A percentile compares a stretch with the other conserved stretches of the same genome.
These are phyloP conservation scores for Dothistroma pini DNA, from an alignment of 2,329 filamentous ascomycete genomes.

Conservation along the genomic window DNA sequence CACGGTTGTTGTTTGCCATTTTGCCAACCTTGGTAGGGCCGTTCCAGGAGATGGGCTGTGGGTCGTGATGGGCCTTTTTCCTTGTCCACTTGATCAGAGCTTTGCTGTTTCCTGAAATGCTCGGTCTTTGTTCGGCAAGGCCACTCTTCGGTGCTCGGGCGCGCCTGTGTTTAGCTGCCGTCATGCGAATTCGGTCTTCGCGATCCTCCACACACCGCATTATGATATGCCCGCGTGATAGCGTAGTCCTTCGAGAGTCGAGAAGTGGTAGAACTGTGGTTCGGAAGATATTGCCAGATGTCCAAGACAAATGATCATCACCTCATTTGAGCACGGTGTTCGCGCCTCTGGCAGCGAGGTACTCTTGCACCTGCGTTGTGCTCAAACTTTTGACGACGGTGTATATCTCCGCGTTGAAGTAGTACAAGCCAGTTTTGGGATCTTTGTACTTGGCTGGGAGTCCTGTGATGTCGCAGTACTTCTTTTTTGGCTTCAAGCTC, in stretches of 20 bases:
- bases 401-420: conserved; percentile 92
- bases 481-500: conserved; percentile 71
- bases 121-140: conserved; percentile 4
- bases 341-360: conserved; percentile 83
- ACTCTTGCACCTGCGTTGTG: conserved; percentile 80
- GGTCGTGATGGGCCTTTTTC: conserved; percentile 5
- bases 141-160: conserved; percentile 2
- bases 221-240: not conserved
- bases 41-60: conserved; percentile 2
- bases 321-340: conserved; percentile 86
- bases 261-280: not conserved
- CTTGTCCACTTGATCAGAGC: conserved; percentile 7
- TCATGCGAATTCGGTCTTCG: not conserved
- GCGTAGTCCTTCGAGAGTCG: not conserved
- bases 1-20: conserved; percentile 2
- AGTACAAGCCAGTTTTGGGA: conserved; percentile 88
- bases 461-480: conserved; percentile 95
- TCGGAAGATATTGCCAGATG: not conserved
- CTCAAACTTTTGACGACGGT: conserved; percentile 73
- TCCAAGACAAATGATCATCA: not conserved
- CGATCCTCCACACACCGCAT: not conserved
- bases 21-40: conserved; percentile 7
- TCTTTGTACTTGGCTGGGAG: conserved; percentile 88
- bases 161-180: conserved; percentile 5
- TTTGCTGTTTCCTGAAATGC: conserved; percentile 6